These are phyloP conservation scores for Batkoa obscura DNA, from an alignment of 371 early-diverging fungal species.

Conservation along the genomic window DNA sequence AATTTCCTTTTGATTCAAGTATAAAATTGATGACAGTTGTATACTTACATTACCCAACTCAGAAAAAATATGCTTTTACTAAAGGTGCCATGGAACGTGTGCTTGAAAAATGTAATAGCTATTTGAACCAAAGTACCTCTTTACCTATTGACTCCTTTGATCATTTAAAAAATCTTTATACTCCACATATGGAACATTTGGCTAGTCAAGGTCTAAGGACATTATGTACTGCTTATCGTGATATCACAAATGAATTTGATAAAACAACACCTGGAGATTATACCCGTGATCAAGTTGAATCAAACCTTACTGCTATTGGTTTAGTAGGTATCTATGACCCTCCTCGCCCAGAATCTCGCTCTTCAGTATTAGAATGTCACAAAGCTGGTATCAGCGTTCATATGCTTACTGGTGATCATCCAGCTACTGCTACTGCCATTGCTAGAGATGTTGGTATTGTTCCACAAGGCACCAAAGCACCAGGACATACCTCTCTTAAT, in stretches of 20 bases:
- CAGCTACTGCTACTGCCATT: constrained; percentile 82
- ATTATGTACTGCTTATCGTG: constrained; percentile 37
- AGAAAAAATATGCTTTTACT: constrained; percentile 8
- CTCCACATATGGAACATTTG: constrained; percentile 4
- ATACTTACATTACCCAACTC: constrained; percentile 24
- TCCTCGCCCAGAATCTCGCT: constrained; percentile 52
- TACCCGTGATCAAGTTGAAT: constrained; percentile 39
- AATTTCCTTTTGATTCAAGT: constrained; percentile 52
- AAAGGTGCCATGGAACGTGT: constrained; percentile 67
- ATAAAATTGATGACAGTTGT: constrained; percentile 89
- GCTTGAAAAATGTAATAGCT: constrained; percentile 28
- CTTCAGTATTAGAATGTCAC: constrained; percentile 68
- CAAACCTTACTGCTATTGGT: constrained; percentile 63
- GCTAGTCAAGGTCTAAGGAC: constrained; percentile 17
- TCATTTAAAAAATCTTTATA: background rate
- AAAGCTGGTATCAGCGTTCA: constrained; percentile 82
- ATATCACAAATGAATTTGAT: constrained; percentile 8
- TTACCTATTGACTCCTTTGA: constrained; percentile 13
- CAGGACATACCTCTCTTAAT: background rate
- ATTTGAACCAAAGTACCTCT: constrained; percentile 17
- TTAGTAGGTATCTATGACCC: constrained; percentile 89
- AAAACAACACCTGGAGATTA: constrained; percentile 6
- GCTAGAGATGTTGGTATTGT: constrained; percentile 80
- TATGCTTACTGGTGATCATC: constrained; percentile 93
- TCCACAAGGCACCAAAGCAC: constrained; percentile 20